phyloP scores from a whole-genome alignment of 345 rosid species.

The Rubroshorea leprosula region DNA sequence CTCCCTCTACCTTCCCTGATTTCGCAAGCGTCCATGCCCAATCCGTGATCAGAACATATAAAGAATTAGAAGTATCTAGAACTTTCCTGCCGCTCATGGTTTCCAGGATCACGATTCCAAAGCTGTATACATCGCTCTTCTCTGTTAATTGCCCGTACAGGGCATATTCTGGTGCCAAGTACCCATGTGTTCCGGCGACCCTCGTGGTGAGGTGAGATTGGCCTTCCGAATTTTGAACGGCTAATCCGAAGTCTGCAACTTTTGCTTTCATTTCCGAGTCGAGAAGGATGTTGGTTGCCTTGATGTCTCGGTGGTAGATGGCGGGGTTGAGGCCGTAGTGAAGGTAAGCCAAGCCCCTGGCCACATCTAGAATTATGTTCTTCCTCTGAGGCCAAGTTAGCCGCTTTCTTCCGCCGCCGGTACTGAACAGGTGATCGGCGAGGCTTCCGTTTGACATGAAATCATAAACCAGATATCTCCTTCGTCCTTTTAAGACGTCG shows the following conservation, averaged over 20 bases:
- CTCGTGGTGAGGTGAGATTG: constrained; percentile 57
- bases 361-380: constrained; percentile 52
- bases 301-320: constrained; percentile 61
- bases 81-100: constrained; percentile 55
- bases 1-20: constrained; percentile 30
- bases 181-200: constrained; percentile 60
- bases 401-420: constrained; percentile 8
- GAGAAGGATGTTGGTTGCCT: constrained; percentile 50
- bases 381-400: constrained; percentile 53
- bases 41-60: constrained; percentile 41
- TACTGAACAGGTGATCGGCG: constrained; percentile 28
- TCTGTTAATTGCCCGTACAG: constrained; percentile 57
- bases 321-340: constrained; percentile 53
- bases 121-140: constrained; percentile 59
- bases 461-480: constrained; percentile 49
- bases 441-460: constrained; percentile 60
- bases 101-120: constrained; percentile 50
- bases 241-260: constrained; percentile 53
- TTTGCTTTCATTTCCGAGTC: constrained; percentile 44
- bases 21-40: constrained; percentile 53
- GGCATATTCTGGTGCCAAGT: constrained; percentile 55
- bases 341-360: constrained; percentile 52
- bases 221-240: constrained; percentile 49
- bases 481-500: constrained; percentile 32
- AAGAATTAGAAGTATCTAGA: constrained; percentile 35